phyloP scores from a whole-genome alignment of 208 protist genomes.

The Zelonia costaricensis region DNA sequence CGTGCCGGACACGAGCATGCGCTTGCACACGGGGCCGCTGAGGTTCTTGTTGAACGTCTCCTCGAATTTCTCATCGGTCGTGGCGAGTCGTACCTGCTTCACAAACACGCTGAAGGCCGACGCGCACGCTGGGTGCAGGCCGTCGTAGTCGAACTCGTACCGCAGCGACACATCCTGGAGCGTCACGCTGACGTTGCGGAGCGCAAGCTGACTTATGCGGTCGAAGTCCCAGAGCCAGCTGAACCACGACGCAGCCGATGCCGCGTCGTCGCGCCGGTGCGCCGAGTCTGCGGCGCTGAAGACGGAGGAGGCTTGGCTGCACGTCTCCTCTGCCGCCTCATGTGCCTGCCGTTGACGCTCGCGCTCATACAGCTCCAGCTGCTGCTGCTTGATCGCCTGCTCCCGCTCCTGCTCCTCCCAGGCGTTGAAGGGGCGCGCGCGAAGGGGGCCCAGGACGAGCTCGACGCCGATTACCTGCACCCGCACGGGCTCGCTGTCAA shows the following conservation, averaged over 20 bases:
- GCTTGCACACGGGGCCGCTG: conserved; percentile 14
- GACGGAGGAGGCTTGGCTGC: conserved; percentile 1
- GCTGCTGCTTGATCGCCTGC: conserved; percentile 59
- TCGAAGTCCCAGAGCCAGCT: conserved; percentile 42
- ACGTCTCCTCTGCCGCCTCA: background rate
- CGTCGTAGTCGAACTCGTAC: conserved; percentile 73
- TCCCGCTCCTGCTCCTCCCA: conserved; percentile 57
- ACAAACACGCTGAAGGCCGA: conserved; percentile 43
- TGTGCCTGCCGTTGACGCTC: conserved; percentile 23
- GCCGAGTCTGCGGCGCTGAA: background rate
- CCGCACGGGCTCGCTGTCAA: conserved; percentile 61
- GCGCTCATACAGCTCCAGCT: conserved; percentile 56
- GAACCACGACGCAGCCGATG: conserved; percentile 15
- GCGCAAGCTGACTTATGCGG: conserved; percentile 46
- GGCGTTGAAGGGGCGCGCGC: conserved; percentile 42
- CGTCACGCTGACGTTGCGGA: conserved; percentile 51
- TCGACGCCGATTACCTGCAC: conserved; percentile 74
- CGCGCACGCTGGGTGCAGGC: conserved; percentile 52
- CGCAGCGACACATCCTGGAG: conserved; percentile 49
- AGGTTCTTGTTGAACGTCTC: conserved; percentile 41
- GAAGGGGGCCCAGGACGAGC: conserved; percentile 71
- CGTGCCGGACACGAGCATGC: conserved; percentile 10
- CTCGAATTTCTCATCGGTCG: conserved; percentile 49
- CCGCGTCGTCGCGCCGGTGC: background rate
- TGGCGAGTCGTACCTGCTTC: conserved; percentile 41